These are phyloP conservation scores for Cryptosporidium xiaoi DNA, from an alignment of 169 alveolate genomes.

Conservation along the genomic window DNA sequence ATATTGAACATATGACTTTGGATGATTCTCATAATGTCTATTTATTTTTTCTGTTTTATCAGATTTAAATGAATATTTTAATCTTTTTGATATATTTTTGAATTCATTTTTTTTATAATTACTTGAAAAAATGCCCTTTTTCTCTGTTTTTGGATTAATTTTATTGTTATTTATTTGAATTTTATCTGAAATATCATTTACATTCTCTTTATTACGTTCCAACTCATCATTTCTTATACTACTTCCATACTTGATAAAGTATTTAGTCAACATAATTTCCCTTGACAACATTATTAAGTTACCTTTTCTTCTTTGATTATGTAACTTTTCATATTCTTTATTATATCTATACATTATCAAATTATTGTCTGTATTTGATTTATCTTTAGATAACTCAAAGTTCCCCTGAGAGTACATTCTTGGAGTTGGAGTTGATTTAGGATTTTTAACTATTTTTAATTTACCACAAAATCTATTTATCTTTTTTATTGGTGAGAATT, in stretches of 20 bases:
- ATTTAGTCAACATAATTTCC: slow-evolving; percentile 39
- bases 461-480: background rate
- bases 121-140: background rate
- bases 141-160: background rate
- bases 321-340: slow-evolving; percentile 43
- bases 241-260: background rate
- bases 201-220: background rate
- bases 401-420: background rate
- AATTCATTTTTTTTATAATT: background rate
- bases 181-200: background rate
- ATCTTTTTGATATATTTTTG: background rate
- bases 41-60: slow-evolving; percentile 14
- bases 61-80: slow-evolving; percentile 22
- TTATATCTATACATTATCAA: slow-evolving; percentile 40
- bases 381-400: background rate
- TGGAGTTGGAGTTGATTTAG: background rate
- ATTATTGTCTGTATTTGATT: background rate
- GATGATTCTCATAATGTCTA: slow-evolving; percentile 16
- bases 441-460: background rate
- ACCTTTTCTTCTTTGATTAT: slow-evolving; percentile 47
- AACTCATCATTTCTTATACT: background rate
- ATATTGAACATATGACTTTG: slow-evolving; percentile 58
- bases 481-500: background rate
- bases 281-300: background rate
- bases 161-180: background rate